Evolutionary conservation across 1,284 basidiomycete genomes (phyloP), one percentile per base, ranked within the genome.

Genomic region (Amylostereum areolatum): DNA sequence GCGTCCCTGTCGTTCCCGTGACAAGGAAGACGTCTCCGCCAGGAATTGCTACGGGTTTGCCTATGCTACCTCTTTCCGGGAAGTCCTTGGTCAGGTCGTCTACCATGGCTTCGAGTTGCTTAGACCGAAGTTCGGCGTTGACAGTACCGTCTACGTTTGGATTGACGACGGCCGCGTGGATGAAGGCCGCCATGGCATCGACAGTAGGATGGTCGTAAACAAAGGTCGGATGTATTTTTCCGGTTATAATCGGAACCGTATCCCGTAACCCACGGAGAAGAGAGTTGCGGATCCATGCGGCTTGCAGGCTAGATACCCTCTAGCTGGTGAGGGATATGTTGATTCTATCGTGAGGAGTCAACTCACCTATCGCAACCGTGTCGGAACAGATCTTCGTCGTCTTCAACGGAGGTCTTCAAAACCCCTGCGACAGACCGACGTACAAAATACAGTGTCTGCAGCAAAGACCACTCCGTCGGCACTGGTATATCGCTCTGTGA

Each of bases 241-340:
- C 56, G 25, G 58, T 52, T 0, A 55, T 59, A n/a, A n/a, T n/a
- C 32, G 59, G 56, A 3, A 57, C 46, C 33, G 57, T 24, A 43
- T 44, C 5, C 8, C 65, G 63, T 25, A 73, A 49, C 7, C 63
- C 69, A 25, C 62, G 61, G 4, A 67, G 33, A 31, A 73, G 34
- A 2, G 66, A 56, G 56, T 71, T 73, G 11, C 71, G 63, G 40
- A 74, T 71, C 59, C 64, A 71, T 0, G 67, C 71, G 4, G 71
- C 65, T 53, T 69, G 66, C 9, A 74, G 54, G 56, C 70, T 71
- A 40, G 12, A n/a, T n/a, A n/a, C n/a, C n/a, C n/a, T n/a, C n/a
- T n/a, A n/a, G n/a, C n/a, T n/a, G n/a, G n/a, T n/a, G n/a, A n/a
- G n/a, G n/a, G n/a, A n/a, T n/a, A n/a, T n/a, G n/a, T 34, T 1